Conservation (phyloP, 331 rosid species). For the Malus hybrid region DNA sequence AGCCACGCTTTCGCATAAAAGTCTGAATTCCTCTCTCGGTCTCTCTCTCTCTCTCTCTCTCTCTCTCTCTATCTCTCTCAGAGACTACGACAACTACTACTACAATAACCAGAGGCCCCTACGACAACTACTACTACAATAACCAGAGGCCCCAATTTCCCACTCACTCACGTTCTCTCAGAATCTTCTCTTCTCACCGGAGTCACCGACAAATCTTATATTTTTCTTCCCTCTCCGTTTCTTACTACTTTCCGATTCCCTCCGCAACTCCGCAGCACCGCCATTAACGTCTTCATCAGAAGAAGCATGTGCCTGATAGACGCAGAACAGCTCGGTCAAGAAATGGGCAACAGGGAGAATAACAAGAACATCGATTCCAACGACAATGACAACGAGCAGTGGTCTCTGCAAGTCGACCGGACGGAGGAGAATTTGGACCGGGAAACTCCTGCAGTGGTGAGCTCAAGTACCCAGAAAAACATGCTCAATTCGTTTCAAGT, state of each 20-base stretch:
- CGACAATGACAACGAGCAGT: slow-evolving; percentile 23
- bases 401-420: slow-evolving; percentile 62
- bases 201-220: neutral
- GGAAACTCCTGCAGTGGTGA: slow-evolving; percentile 25
- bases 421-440: slow-evolving; percentile 37
- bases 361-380: slow-evolving; percentile 11
- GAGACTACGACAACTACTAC: neutral
- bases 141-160: slow-evolving; percentile 16
- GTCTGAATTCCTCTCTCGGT: slow-evolving; percentile 20
- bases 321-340: slow-evolving; percentile 46
- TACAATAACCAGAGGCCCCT: slow-evolving; percentile 11
- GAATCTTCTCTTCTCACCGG: slow-evolving; percentile 54
- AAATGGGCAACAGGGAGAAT: slow-evolving; percentile 26
- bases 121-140: neutral
- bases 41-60: neutral
- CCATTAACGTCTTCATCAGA: slow-evolving; percentile 11
- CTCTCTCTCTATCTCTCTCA: neutral
- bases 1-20: slow-evolving; percentile 64
- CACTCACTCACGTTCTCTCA: slow-evolving; percentile 20
- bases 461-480: slow-evolving; percentile 28
- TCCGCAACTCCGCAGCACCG: slow-evolving; percentile 22
- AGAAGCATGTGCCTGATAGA: slow-evolving; percentile 59
- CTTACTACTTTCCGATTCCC: slow-evolving; percentile 23
- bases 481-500: slow-evolving; percentile 51
- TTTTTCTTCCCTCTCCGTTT: neutral